A percentile compares a stretch with the other conserved stretches of the same genome.
phyloP scores from a whole-genome alignment of 805 yeast species.

The Cephaloascus albidus region DNA sequence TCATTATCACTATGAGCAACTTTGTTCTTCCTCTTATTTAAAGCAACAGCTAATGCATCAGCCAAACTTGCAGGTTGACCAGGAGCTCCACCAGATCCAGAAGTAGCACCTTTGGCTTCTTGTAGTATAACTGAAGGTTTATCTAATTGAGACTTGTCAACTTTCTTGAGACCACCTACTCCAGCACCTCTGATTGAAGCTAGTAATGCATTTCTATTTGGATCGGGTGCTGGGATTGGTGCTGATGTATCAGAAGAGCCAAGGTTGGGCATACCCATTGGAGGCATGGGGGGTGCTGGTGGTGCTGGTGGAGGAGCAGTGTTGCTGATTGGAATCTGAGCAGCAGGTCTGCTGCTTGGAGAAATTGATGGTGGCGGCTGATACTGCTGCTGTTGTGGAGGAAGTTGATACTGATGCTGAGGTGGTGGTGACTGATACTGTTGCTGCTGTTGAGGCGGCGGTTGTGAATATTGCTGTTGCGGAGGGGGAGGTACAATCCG shows the following conservation, averaged over 20 bases:
- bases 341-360: not conserved
- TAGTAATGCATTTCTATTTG: conserved; percentile 70
- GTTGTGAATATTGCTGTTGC: conserved; percentile 4
- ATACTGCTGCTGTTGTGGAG: conserved; percentile 1
- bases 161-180: conserved; percentile 56
- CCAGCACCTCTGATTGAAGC: conserved; percentile 81
- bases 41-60: conserved; percentile 82
- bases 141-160: conserved; percentile 78
- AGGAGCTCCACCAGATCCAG: conserved; percentile 29
- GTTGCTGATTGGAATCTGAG: not conserved
- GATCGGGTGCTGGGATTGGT: conserved; percentile 32
- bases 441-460: conserved; percentile 3
- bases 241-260: conserved; percentile 11
- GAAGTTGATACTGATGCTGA: conserved; percentile 2
- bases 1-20: conserved; percentile 79
- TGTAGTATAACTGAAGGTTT: conserved; percentile 64
- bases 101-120: conserved; percentile 60
- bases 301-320: conserved; percentile 21
- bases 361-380: not conserved
- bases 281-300: conserved; percentile 28
- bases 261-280: conserved; percentile 19
- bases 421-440: conserved; percentile 10
- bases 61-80: conserved; percentile 64
- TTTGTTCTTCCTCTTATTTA: conserved; percentile 72
- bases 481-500: not conserved